Evolutionary conservation across 1,284 basidiomycete species (phyloP).

Genomic region (Heterobasidion parviporum): DNA sequence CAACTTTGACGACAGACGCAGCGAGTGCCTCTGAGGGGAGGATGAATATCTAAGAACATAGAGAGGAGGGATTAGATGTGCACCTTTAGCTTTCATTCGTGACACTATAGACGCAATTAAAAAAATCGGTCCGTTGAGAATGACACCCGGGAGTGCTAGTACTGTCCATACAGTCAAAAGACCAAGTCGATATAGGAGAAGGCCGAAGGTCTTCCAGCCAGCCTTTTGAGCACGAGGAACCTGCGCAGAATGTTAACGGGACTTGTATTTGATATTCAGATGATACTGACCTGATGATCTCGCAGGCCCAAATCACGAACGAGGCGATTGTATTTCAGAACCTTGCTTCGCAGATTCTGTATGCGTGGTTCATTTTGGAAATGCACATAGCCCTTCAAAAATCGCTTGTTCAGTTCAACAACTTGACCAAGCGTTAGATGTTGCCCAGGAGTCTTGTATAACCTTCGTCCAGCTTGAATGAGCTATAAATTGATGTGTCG

Average conservation of each 20-base stretch:
- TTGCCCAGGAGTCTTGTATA: slow-evolving; percentile 94
- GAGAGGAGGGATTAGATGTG: slow-evolving; percentile 3
- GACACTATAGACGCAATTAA: slow-evolving; percentile 88
- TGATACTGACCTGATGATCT: slow-evolving; percentile 80
- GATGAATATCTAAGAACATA: background rate
- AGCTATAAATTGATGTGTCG: slow-evolving; percentile 37
- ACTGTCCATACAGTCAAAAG: slow-evolving; percentile 82
- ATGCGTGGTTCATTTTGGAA: slow-evolving; percentile 94
- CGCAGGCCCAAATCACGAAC: slow-evolving; percentile 92
- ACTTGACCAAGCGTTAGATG: slow-evolving; percentile 93
- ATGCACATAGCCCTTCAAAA: slow-evolving; percentile 89
- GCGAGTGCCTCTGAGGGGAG: slow-evolving; percentile 80
- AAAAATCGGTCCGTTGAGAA: slow-evolving; percentile 94
- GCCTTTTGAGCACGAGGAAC: slow-evolving; percentile 78
- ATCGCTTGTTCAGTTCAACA: slow-evolving; percentile 92
- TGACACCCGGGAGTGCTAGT: slow-evolving; percentile 89
- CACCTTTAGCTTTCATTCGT: slow-evolving; percentile 86
- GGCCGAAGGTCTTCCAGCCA: slow-evolving; percentile 81
- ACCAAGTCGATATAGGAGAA: slow-evolving; percentile 80
- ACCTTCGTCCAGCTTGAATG: slow-evolving; percentile 90
- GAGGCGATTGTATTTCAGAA: slow-evolving; percentile 91
- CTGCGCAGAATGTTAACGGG: slow-evolving; percentile 25
- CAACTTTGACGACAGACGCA: slow-evolving; percentile 93
- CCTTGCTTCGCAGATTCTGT: slow-evolving; percentile 73
- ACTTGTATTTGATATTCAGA: background rate